Percentiles rank a stretch among this genome's conserved stretches.
Conservation (phyloP, 805 yeast species). For the Candida palmyrensis region DNA sequence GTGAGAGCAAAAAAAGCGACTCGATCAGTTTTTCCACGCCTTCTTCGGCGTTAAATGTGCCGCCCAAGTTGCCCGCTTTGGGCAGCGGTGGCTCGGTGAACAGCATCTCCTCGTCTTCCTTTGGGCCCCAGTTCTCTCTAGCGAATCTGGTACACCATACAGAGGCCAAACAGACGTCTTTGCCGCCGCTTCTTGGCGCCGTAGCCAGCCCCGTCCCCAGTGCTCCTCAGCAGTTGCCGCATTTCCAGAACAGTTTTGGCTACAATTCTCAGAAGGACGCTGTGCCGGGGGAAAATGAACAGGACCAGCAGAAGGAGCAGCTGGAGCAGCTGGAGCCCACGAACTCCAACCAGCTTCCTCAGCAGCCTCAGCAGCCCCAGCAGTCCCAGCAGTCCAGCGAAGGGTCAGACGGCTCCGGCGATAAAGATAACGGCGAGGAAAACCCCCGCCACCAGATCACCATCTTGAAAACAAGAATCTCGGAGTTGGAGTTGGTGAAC, state of each 20-base stretch:
- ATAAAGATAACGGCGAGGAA: constrained; percentile 4
- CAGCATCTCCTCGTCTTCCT: constrained; percentile 37
- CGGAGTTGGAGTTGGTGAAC: constrained; percentile 86
- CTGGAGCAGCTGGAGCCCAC: constrained; percentile 5
- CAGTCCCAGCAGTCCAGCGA: constrained; percentile 8
- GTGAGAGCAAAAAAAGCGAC: constrained; percentile 10
- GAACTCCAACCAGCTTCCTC: constrained; percentile 10
- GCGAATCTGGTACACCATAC: constrained; percentile 8
- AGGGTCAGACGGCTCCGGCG: constrained; percentile 7
- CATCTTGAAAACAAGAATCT: constrained; percentile 65
- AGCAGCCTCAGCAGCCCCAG: too few relatives aligned
- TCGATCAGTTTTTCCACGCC: constrained; percentile 27
- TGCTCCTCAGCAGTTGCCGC: constrained; percentile 22
- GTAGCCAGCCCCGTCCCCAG: neutral
- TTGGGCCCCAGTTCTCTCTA: constrained; percentile 40
- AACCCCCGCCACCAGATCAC: constrained; percentile 25
- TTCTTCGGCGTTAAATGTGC: constrained; percentile 29
- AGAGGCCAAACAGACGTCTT: constrained; percentile 11
- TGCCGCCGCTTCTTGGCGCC: constrained; percentile 16
- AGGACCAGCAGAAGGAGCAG: constrained; percentile 2
- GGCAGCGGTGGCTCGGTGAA: constrained; percentile 11
- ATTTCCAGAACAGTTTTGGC: constrained; percentile 15
- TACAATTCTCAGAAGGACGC: neutral
- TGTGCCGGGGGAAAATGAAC: neutral
- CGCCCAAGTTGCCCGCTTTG: constrained; percentile 31